Evolutionary conservation across 2,329 filamentous ascomycete genomes (phyloP).

Genomic region (Alternaria solani): DNA sequence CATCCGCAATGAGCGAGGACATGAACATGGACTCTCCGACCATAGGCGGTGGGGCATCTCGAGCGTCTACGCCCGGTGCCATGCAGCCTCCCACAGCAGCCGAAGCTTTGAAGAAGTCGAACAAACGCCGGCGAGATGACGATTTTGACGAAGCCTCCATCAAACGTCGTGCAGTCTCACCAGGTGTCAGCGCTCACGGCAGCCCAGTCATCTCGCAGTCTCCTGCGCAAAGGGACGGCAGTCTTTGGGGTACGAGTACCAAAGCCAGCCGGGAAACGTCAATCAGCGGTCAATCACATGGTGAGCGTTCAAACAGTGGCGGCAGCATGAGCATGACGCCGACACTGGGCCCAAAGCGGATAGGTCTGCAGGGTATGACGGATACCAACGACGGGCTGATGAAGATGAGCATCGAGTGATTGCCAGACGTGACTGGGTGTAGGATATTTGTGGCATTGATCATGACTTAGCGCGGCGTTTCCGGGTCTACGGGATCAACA

Average conservation of each 20-base stretch:
- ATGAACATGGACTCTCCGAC: slow-evolving; percentile 74
- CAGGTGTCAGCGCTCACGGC: slow-evolving; percentile 89
- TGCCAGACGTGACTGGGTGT: not conserved
- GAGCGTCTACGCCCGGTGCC: slow-evolving; percentile 50
- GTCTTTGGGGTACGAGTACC: slow-evolving; percentile 76
- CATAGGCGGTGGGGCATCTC: slow-evolving; percentile 41
- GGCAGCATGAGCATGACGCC: slow-evolving; percentile 58
- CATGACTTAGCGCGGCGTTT: slow-evolving; percentile 40
- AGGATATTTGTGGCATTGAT: slow-evolving; percentile 1
- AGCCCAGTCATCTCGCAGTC: slow-evolving; percentile 84
- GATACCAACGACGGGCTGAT: slow-evolving; percentile 96
- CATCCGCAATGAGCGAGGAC: slow-evolving; percentile 69
- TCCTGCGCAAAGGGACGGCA: slow-evolving; percentile 75
- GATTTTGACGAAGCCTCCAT: slow-evolving; percentile 88
- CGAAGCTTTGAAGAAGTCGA: slow-evolving; percentile 54
- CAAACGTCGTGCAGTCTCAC: slow-evolving; percentile 90
- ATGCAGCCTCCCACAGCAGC: slow-evolving; percentile 50
- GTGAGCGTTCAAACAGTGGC: slow-evolving; percentile 58
- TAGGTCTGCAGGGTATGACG: slow-evolving; percentile 82
- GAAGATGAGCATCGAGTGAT: slow-evolving; percentile 93
- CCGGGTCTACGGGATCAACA: not conserved
- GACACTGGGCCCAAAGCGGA: slow-evolving; percentile 55
- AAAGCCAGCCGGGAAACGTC: slow-evolving; percentile 66
- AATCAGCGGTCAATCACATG: slow-evolving; percentile 60
- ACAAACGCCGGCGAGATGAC: slow-evolving; percentile 85